Evolutionary conservation across 805 yeast genomes (phyloP), one percentile per base, ranked within the genome.

Genomic region (Candida nanaspora): DNA sequence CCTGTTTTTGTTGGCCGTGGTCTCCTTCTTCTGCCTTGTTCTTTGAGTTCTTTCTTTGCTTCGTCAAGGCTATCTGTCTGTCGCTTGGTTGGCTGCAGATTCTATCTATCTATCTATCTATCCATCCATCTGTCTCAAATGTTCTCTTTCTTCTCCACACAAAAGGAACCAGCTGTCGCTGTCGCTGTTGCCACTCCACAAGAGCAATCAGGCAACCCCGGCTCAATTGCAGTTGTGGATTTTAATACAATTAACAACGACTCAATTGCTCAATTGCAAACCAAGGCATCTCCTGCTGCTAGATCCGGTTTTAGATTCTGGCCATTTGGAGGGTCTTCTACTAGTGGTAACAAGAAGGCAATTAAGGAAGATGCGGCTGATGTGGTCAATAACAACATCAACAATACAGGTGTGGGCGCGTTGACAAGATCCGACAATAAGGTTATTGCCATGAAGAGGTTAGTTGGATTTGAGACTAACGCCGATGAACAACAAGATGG

Each of bases 371-470:
- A 10, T 9, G 29, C n/a, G 9, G 14, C 31, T 16, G 14, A n/a
- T 16, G 36, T 26, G 20, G 45, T 41, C 22, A 35, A 23, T 11
- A 23, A 23, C 43, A 26, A 29, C 37, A 33, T 27, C 29, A 14
- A 41, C 45, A 27, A 18, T 10, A 4, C 26, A 33, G n/a, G 6
- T n/a, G 5, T 41, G 11, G 22, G 34, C 14, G 22, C 9, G 3
- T 31, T 31, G 11, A 31, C 22, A 3, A 18, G 19, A 18, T 21
- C 56, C 22, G 39, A 49, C 16, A 48, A 55, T 38, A 50, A 51
- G 37, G 62, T 58, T 18, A 58, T 59, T 33, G 61, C 62, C n/a
- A 60, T 59, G 64, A 55, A 52, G 46, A 52, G 47, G 37, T 35
- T 55, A 21, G 14, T 18, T 11, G 9, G 7, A 7, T 10, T 28